phyloP scores from a whole-genome alignment of 345 rosid genomes.

The Erodium maritimum region DNA sequence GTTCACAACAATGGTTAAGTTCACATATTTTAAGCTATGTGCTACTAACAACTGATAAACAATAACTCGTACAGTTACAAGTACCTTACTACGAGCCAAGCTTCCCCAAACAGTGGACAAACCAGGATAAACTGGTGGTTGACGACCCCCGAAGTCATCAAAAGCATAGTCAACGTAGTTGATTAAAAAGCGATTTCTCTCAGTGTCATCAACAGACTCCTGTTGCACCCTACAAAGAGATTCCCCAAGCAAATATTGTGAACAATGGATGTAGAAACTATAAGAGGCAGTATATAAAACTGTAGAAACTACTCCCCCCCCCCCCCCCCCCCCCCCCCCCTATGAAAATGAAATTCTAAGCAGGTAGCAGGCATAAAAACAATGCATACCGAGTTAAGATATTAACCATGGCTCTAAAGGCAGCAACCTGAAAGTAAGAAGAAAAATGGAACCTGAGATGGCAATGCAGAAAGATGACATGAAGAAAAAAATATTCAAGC shows the following conservation, averaged over 20 bases:
- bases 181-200: constrained; percentile 85
- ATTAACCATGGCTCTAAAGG: constrained; percentile 98
- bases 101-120: constrained; percentile 98
- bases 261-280: too few species aligned
- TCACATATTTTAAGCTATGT: too few species aligned
- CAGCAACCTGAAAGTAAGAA: constrained; percentile 73
- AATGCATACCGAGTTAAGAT: constrained; percentile 74
- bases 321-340: too few species aligned
- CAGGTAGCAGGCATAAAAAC: constrained; percentile 1
- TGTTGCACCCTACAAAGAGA: constrained; percentile 79
- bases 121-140: constrained; percentile 96
- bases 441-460: constrained; percentile 13
- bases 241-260: too few species aligned
- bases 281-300: too few species aligned
- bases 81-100: constrained; percentile 98
- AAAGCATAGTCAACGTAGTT: constrained; percentile 90
- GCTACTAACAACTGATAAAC: too few species aligned
- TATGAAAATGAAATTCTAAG: too few species aligned
- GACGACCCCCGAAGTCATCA: constrained; percentile 99
- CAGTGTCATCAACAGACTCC: constrained; percentile 95
- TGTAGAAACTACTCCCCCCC: too few species aligned
- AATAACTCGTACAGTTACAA: not conserved
- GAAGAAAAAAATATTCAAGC: not conserved
- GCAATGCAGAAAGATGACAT: constrained; percentile 5
- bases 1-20: too few species aligned